Conservation (phyloP, 805 yeast genomes). For the Starmerella gropengiesseri region DNA sequence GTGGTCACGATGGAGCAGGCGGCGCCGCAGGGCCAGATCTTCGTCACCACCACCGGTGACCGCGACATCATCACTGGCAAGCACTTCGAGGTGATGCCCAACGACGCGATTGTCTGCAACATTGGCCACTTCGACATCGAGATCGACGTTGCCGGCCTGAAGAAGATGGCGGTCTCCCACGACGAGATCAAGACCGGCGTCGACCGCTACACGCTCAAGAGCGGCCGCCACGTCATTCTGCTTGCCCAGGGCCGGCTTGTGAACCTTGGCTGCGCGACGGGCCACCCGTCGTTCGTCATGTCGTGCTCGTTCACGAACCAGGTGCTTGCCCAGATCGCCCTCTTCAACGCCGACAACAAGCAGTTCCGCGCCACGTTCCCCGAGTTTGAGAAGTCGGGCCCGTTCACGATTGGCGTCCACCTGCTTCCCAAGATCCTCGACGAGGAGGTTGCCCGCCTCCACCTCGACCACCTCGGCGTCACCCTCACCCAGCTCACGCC, state of each 20-base stretch:
- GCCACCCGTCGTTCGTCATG: conserved; percentile 98
- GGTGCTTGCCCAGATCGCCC: conserved; percentile 96
- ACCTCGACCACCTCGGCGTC: conserved; percentile 88
- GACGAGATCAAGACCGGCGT: conserved; percentile 99
- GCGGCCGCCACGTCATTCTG: conserved; percentile 87
- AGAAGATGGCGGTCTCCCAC: conserved; percentile 83
- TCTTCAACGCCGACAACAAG: conserved; percentile 77
- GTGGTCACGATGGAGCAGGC: conserved; percentile 93
- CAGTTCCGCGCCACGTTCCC: conserved; percentile 69
- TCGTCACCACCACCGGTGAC: conserved; percentile 98
- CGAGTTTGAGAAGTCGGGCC: conserved; percentile 88
- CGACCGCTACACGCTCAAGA: conserved; percentile 83
- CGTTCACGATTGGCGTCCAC: conserved; percentile 87
- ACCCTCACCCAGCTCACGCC: conserved; percentile 63
- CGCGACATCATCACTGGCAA: conserved; percentile 89
- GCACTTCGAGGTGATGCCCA: conserved; percentile 90
- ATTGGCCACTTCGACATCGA: conserved; percentile 99
- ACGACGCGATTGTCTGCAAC: conserved; percentile 99
- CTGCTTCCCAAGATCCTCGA: conserved; percentile 95
- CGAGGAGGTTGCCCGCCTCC: conserved; percentile 96
- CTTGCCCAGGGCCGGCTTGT: conserved; percentile 99
- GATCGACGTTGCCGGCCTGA: conserved; percentile 98
- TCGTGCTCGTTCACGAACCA: conserved; percentile 99
- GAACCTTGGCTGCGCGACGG: conserved; percentile 99
- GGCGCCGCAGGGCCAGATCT: conserved; percentile 86